A percentile compares a stretch with the other conserved stretches of the same genome.
Evolutionary conservation across 352 stramenopile genomes (phyloP).

Genomic region (Phytophthora fragariaefolia): DNA sequence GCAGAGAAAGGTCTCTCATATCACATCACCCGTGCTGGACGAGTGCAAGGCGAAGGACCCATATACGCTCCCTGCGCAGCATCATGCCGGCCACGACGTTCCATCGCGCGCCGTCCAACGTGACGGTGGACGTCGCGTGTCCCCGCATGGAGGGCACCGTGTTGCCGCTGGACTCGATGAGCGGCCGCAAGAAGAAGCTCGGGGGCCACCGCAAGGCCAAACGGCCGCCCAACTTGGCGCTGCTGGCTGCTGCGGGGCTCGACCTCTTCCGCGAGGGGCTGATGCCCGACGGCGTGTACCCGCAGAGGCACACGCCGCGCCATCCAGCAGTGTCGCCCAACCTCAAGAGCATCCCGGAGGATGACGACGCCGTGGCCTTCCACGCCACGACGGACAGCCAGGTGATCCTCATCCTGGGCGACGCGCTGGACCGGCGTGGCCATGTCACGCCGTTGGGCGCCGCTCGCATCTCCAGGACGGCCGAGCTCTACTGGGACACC

Average conservation of each 20-base stretch:
- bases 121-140: slow-evolving; percentile 21
- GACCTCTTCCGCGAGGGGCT: slow-evolving; percentile 72
- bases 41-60: too few relatives aligned
- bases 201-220: slow-evolving; percentile 2
- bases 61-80: not conserved
- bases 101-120: slow-evolving; percentile 1
- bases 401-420: slow-evolving; percentile 60
- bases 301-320: slow-evolving; percentile 39
- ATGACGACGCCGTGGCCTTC: slow-evolving; percentile 29
- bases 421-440: slow-evolving; percentile 26
- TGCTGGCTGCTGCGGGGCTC: slow-evolving; percentile 60
- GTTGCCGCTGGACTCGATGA: slow-evolving; percentile 56
- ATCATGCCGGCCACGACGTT: slow-evolving; percentile 19
- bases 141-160: slow-evolving; percentile 49
- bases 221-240: slow-evolving; percentile 14
- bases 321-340: slow-evolving; percentile 60
- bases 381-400: slow-evolving; percentile 36
- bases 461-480: slow-evolving; percentile 47
- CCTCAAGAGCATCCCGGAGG: slow-evolving; percentile 62
- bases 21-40: too few relatives aligned
- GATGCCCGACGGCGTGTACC: slow-evolving; percentile 53
- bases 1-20: not conserved
- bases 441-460: slow-evolving; percentile 42
- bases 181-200: slow-evolving; percentile 21
- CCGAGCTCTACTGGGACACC: slow-evolving; percentile 65